phyloP scores from a whole-genome alignment of 176 grass and related monocot species.

The Cenchrus fungigraminus region DNA sequence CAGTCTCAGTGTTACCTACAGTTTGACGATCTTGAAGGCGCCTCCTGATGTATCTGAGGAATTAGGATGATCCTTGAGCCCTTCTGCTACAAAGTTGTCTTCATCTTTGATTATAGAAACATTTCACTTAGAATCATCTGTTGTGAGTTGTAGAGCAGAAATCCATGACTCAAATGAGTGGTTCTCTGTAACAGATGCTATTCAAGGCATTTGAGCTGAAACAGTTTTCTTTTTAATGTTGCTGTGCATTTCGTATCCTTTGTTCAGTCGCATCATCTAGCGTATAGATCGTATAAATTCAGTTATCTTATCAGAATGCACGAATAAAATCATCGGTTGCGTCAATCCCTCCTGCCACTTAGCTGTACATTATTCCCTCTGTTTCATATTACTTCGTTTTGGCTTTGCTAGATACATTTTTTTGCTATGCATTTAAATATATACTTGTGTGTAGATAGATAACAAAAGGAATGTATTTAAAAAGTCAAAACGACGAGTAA shows the following conservation, averaged over 20 bases:
- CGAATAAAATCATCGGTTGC: neutral
- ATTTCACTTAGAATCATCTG: slow-evolving; percentile 31
- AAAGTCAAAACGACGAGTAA: no score
- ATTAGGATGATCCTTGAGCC: slow-evolving; percentile 30
- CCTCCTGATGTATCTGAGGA: slow-evolving; percentile 34
- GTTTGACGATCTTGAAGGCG: neutral
- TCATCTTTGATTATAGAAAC: slow-evolving; percentile 1
- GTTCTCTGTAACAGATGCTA: slow-evolving; percentile 26
- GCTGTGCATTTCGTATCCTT: neutral
- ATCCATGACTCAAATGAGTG: slow-evolving; percentile 4
- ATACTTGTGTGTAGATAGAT: no score
- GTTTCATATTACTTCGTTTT: no score
- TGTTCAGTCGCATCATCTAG: neutral
- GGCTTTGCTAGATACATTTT: no score
- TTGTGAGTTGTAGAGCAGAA: slow-evolving; percentile 14
- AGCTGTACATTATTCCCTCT: neutral
- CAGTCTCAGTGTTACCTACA: neutral
- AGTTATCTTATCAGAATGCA: neutral
- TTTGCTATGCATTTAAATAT: no score
- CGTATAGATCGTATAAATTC: neutral
- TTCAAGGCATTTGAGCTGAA: slow-evolving; percentile 32
- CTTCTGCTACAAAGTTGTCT: neutral
- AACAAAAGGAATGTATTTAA: no score
- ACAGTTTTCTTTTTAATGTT: neutral
- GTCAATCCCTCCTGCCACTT: neutral